These are phyloP conservation scores for Heracleum sosnowskyi DNA, from an alignment of 129 eudicot genomes.

Conservation along the genomic window DNA sequence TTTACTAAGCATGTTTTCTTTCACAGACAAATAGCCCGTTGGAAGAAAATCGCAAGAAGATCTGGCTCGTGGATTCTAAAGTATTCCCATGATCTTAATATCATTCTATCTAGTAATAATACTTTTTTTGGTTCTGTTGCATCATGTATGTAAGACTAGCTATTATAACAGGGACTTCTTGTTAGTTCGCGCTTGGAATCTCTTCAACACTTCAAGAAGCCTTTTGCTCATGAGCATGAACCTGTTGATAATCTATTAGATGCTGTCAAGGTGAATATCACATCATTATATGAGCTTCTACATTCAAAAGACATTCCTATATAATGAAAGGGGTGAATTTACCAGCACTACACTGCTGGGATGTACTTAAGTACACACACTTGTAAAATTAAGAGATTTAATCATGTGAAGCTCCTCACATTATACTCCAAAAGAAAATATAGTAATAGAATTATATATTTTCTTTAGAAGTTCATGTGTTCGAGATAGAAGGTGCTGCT, in stretches of 20 bases:
- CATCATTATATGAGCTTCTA: neutral
- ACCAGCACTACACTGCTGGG: neutral
- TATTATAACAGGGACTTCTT: slow-evolving; percentile 55
- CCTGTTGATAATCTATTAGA: slow-evolving; percentile 55
- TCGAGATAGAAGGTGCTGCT: neutral
- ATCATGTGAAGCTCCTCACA: neutral
- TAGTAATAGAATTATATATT: neutral
- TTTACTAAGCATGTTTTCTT: neutral
- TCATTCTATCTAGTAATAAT: neutral
- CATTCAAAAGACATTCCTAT: neutral
- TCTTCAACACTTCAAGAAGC: slow-evolving; percentile 76
- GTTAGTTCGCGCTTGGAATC: slow-evolving; percentile 71
- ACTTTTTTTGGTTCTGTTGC: neutral
- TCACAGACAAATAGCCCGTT: slow-evolving; percentile 39
- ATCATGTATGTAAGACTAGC: neutral
- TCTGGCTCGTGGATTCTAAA: slow-evolving; percentile 98
- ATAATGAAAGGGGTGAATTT: neutral
- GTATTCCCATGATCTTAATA: slow-evolving; percentile 21
- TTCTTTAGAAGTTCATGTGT: neutral
- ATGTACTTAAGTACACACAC: neutral
- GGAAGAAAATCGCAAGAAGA: slow-evolving; percentile 72
- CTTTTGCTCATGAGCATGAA: slow-evolving; percentile 92
- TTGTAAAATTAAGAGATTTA: too few species aligned
- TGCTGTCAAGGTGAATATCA: slow-evolving; percentile 62
- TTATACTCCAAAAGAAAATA: neutral